These are phyloP conservation scores for Rhizopus arrhizus DNA, from an alignment of 371 early-diverging fungal species.

Conservation along the genomic window DNA sequence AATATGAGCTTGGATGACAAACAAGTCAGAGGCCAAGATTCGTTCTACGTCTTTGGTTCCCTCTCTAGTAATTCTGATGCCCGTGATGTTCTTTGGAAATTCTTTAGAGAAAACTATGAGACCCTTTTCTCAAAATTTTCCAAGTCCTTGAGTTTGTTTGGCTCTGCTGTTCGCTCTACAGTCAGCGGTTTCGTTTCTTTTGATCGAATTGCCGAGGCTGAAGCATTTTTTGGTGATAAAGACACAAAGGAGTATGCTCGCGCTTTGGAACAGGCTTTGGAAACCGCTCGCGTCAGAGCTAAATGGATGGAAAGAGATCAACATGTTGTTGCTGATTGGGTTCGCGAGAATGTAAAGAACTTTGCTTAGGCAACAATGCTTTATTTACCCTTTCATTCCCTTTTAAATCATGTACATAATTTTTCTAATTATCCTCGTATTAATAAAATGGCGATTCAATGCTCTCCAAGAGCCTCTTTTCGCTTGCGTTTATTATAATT, in stretches of 20 bases:
- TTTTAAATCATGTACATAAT: not conserved
- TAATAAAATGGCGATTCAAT: not conserved
- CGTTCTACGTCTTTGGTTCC: slow-evolving; percentile 61
- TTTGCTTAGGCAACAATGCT: slow-evolving; percentile 14
- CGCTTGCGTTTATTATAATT: slow-evolving; percentile 4
- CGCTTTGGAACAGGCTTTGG: slow-evolving; percentile 82
- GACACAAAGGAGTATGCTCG: slow-evolving; percentile 75
- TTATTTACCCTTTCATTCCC: not conserved
- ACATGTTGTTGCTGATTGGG: slow-evolving; percentile 74
- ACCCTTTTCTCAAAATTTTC: slow-evolving; percentile 68
- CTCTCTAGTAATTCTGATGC: slow-evolving; percentile 64
- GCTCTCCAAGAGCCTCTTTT: not conserved
- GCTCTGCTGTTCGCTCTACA: slow-evolving; percentile 66
- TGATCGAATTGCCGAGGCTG: slow-evolving; percentile 69
- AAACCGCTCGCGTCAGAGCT: slow-evolving; percentile 77
- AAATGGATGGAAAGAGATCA: slow-evolving; percentile 82
- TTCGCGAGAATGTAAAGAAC: slow-evolving; percentile 30
- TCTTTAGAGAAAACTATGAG: slow-evolving; percentile 75
- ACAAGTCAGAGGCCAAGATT: slow-evolving; percentile 83
- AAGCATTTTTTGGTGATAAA: slow-evolving; percentile 74
- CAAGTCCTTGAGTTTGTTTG: slow-evolving; percentile 75
- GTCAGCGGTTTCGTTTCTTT: slow-evolving; percentile 72
- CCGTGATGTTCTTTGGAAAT: slow-evolving; percentile 78
- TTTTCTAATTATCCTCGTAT: not conserved
- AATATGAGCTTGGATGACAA: slow-evolving; percentile 69